A percentile compares a stretch with the other conserved stretches of the same genome.
Evolutionary conservation across 2,329 filamentous ascomycete species (phyloP).

Genomic region (Huntiella savannae): DNA sequence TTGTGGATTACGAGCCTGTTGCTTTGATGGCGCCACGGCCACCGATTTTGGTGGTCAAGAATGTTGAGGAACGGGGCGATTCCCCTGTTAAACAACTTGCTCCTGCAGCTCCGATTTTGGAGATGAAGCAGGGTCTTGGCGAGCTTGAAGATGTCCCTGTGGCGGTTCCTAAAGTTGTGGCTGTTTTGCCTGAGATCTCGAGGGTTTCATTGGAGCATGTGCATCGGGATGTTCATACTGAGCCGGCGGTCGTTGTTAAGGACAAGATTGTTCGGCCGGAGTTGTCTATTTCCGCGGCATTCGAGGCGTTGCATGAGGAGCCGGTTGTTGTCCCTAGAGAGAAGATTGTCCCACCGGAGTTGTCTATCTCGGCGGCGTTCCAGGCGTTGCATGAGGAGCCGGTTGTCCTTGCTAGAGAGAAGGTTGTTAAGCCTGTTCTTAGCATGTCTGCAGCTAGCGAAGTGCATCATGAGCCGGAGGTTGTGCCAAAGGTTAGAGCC

Average conservation of each 20-base stretch:
- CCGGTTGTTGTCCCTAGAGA: neutral
- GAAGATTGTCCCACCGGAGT: neutral
- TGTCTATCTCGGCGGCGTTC: too few species aligned
- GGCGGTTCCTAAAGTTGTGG: neutral
- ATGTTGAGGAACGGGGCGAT: slow-evolving; percentile 4
- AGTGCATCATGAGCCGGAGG: slow-evolving; percentile 11
- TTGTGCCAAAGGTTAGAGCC: slow-evolving; percentile 8
- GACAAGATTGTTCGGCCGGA: too few species aligned
- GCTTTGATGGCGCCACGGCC: neutral
- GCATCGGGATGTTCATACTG: too few species aligned
- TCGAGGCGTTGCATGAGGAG: neutral
- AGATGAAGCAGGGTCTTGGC: neutral
- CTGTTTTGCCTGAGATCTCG: neutral
- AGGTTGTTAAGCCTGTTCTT: neutral
- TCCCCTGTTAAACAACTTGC: slow-evolving; percentile 1
- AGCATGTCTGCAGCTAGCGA: neutral
- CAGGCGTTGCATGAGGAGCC: neutral
- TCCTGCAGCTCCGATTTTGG: slow-evolving; percentile 3
- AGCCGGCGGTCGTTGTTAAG: too few species aligned
- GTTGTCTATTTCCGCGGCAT: too few species aligned
- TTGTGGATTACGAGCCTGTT: slow-evolving; percentile 7
- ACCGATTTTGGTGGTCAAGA: slow-evolving; percentile 2
- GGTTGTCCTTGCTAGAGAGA: neutral
- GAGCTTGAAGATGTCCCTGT: neutral
- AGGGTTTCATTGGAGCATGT: neutral